Evolutionary conservation across 2,329 filamentous ascomycete species (phyloP).

Genomic region (Aurifilum marmelostoma): DNA sequence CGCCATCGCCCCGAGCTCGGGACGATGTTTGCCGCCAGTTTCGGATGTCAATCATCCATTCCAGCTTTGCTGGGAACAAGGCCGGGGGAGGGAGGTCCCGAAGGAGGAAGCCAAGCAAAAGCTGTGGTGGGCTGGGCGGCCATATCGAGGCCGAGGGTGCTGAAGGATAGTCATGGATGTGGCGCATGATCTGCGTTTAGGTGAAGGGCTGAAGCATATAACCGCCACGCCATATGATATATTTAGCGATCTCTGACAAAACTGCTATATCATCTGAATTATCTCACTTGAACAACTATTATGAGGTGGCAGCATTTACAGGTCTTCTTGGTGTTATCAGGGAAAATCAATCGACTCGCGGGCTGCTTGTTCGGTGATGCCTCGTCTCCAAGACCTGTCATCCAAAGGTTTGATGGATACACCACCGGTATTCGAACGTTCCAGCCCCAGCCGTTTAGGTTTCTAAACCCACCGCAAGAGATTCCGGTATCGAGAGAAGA

Average conservation of each 20-base stretch:
- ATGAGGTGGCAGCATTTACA: too few species aligned
- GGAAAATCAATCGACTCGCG: not conserved
- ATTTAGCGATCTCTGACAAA: not conserved
- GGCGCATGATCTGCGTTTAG: slow-evolving; percentile 12
- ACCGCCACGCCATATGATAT: not conserved
- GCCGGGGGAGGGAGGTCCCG: slow-evolving; percentile 2
- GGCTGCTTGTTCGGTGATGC: not conserved
- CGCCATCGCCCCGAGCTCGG: slow-evolving; percentile 26
- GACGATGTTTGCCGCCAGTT: slow-evolving; percentile 25
- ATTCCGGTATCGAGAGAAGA: not conserved
- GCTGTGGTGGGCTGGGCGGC: not conserved
- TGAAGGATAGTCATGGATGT: not conserved
- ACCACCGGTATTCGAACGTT: not conserved
- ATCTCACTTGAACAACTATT: too few species aligned
- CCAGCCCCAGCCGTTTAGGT: not conserved
- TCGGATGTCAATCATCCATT: slow-evolving; percentile 25
- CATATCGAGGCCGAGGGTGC: not conserved
- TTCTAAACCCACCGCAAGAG: slow-evolving; percentile 4
- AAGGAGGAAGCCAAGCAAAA: not conserved
- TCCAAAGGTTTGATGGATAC: not conserved
- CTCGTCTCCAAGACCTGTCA: not conserved
- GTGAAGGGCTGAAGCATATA: not conserved
- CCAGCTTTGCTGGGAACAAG: slow-evolving; percentile 10
- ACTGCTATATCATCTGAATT: not conserved
- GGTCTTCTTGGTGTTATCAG: not conserved